These are phyloP conservation scores for Coleophoma crateriformis DNA, from an alignment of 2,329 filamentous ascomycete species.

Conservation along the genomic window DNA sequence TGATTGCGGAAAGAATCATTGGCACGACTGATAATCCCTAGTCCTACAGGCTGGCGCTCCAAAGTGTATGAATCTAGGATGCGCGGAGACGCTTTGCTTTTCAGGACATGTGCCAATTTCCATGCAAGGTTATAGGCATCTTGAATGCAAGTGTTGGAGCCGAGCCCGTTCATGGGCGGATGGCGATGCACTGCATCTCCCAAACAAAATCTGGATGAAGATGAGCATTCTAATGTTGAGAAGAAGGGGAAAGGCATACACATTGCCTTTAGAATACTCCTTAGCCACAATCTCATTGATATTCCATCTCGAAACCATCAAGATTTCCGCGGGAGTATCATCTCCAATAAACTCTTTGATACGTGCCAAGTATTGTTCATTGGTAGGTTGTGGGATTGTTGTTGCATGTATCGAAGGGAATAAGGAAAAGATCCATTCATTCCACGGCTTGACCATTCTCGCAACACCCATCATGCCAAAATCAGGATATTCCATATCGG, in stretches of 20 bases:
- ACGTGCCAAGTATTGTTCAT: conserved; percentile 37
- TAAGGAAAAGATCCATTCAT: conserved; percentile 53
- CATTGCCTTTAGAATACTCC: neutral
- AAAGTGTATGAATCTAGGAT: conserved; percentile 34
- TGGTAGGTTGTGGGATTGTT: conserved; percentile 30
- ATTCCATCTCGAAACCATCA: neutral
- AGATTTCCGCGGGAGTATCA: neutral
- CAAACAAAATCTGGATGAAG: conserved; percentile 37
- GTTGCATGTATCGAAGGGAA: conserved; percentile 32
- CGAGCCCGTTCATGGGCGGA: conserved; percentile 47
- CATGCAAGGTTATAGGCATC: conserved; percentile 49
- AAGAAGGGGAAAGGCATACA: neutral
- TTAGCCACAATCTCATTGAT: conserved; percentile 2
- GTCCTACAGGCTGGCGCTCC: conserved; percentile 42
- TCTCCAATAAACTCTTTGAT: conserved; percentile 48
- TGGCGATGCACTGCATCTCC: conserved; percentile 52
- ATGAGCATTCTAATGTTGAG: neutral
- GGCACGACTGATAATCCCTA: conserved; percentile 41
- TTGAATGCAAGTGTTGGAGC: conserved; percentile 49
- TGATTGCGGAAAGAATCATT: conserved; percentile 50
- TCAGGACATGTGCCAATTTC: conserved; percentile 41
- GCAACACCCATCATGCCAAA: conserved; percentile 44
- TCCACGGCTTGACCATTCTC: conserved; percentile 57
- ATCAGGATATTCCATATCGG: conserved; percentile 41
- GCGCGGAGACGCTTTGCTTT: conserved; percentile 27